Base-by-base conservation (phyloP, 805 yeast species). In the Candida loeiensis region DNA sequence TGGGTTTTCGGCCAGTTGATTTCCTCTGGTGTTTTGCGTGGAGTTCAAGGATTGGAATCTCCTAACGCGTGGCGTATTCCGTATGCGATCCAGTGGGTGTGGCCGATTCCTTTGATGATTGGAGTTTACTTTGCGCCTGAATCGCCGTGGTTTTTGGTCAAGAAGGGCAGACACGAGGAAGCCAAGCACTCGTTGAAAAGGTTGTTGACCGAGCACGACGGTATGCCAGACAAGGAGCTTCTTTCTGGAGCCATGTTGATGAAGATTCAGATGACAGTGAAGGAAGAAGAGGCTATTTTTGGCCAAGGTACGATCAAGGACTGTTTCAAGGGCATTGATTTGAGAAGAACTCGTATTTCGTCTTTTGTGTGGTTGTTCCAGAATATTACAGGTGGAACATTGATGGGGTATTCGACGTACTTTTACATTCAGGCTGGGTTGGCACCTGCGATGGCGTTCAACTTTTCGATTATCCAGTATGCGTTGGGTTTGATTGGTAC, bases 1-100 rank as follows among this genome's bases (percentile, higher is more conserved):
- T 77, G 79, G 79, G 71, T 70, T 25, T 51, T 74, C 44, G 85
- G 85, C 28, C 82, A 77, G 51, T 61, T 80, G 25, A 59, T 79
- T 40, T 66, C 77, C 6, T 58, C 77, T 8, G 80, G 83, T 41
- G 73, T 79, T 13, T 58, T 68, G 47, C 64, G 62, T 45, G 76
- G 64, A 35, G 55, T 58, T 36, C 53, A 53, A 18, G 39, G 38
- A 20, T 44, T 25, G 50, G 64, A 15, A 50, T 66, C 63, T 11
- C 21, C 20, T 3, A 29, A 33, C 29, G 71, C 78, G 4, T 79
- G 74, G 55, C 63, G 68, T 41, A 62, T 69, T 33, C 73, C 74
- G 1, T 71, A 64, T 45, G 71, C 67, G 6, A 44, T 64, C 20
- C 71, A 65, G 40, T 65, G 71, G 71, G 54, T 50, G 29, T 65